These are phyloP conservation scores for Peterozyma toletana DNA, from an alignment of 805 yeast genomes.

Conservation along the genomic window DNA sequence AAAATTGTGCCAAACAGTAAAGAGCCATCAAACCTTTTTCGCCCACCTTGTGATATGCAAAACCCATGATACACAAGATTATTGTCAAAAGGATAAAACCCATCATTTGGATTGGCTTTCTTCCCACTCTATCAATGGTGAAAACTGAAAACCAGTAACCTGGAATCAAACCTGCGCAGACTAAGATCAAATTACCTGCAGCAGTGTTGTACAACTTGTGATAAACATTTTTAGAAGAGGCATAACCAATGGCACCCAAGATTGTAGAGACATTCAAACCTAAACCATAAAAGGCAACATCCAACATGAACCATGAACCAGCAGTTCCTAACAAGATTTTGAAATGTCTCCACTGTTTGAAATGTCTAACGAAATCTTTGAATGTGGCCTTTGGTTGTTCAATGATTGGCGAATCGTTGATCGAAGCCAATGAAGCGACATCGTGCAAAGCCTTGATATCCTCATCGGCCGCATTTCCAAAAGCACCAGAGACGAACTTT, in stretches of 20 bases:
- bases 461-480: constrained; percentile 40
- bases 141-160: constrained; percentile 88
- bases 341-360: constrained; percentile 80
- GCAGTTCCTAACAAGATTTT: constrained; percentile 85
- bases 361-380: constrained; percentile 65
- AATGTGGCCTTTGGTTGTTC: constrained; percentile 78
- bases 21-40: constrained; percentile 67
- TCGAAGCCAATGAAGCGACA: constrained; percentile 20
- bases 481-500: constrained; percentile 40
- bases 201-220: constrained; percentile 64
- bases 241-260: constrained; percentile 78
- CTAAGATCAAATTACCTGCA: constrained; percentile 87
- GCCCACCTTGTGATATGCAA: constrained; percentile 66
- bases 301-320: constrained; percentile 85
- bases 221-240: constrained; percentile 66
- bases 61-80: constrained; percentile 75
- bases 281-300: constrained; percentile 87
- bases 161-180: constrained; percentile 93
- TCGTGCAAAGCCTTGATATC: constrained; percentile 37
- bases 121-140: constrained; percentile 73
- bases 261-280: constrained; percentile 77
- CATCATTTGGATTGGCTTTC: constrained; percentile 73
- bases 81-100: constrained; percentile 71
- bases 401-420: constrained; percentile 19
- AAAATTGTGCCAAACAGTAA: constrained; percentile 77